These are phyloP conservation scores for Collariella sp. DNA, from an alignment of 495 filamentous ascomycete species.

Conservation along the genomic window DNA sequence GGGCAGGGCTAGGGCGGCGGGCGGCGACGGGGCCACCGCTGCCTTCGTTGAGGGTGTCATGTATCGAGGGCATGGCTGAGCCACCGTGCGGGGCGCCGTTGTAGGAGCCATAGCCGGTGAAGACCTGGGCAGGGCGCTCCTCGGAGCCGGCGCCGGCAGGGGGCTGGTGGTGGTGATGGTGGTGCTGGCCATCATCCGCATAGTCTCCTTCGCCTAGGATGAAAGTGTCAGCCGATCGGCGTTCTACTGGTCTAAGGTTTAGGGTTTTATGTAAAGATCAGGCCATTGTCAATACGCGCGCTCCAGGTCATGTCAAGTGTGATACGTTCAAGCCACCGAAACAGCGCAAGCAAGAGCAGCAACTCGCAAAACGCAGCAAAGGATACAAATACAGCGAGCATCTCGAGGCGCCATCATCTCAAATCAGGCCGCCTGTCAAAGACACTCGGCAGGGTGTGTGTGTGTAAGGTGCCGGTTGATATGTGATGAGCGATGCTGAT, in stretches of 20 bases:
- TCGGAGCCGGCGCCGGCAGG: slow-evolving; percentile 43
- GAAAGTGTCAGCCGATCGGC: slow-evolving; percentile 23
- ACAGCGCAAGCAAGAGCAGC: slow-evolving; percentile 20
- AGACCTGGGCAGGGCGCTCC: slow-evolving; percentile 68
- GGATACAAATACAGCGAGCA: slow-evolving; percentile 8
- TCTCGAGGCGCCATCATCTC: slow-evolving; percentile 16
- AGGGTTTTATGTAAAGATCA: background rate
- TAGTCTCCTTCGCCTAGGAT: slow-evolving; percentile 47
- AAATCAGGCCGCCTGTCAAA: slow-evolving; percentile 15
- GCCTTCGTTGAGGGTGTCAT: slow-evolving; percentile 53
- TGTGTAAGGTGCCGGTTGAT: slow-evolving; percentile 28
- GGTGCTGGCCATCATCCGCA: slow-evolving; percentile 49
- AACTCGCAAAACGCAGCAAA: slow-evolving; percentile 23
- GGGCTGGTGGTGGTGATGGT: slow-evolving; percentile 50
- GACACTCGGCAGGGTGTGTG: slow-evolving; percentile 7
- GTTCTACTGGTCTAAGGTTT: background rate
- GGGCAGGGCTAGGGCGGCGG: slow-evolving; percentile 11
- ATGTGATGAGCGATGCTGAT: slow-evolving; percentile 33
- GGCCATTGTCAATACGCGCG: slow-evolving; percentile 9
- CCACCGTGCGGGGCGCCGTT: slow-evolving; percentile 51
- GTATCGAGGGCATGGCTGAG: slow-evolving; percentile 63
- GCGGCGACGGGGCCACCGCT: slow-evolving; percentile 26
- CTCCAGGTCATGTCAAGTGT: slow-evolving; percentile 19
- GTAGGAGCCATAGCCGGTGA: slow-evolving; percentile 54
- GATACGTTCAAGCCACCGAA: slow-evolving; percentile 23